phyloP scores from a whole-genome alignment of 192 early-diverging fungal genomes.

The Ambispora gerdemannii region DNA sequence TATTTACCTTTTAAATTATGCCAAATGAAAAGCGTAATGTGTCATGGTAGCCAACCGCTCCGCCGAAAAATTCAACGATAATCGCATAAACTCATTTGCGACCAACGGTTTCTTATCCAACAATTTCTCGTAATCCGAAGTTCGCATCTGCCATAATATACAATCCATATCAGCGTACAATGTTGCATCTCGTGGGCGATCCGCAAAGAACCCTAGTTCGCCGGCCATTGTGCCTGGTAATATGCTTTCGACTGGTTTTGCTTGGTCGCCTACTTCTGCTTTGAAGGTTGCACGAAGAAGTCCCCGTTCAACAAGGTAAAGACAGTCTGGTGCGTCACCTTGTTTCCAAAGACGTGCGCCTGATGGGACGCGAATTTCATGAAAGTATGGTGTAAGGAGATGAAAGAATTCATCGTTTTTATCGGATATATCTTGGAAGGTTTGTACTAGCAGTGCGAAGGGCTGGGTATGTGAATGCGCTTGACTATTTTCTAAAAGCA shows the following conservation, averaged over 20 bases:
- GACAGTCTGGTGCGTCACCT: conserved; percentile 52
- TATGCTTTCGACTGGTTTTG: conserved; percentile 69
- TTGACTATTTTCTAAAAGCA: not conserved
- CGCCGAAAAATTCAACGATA: conserved; percentile 71
- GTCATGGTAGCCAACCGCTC: conserved; percentile 49
- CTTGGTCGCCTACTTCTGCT: conserved; percentile 39
- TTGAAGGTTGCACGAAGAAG: conserved; percentile 48
- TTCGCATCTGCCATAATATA: conserved; percentile 73
- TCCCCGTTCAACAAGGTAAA: conserved; percentile 79
- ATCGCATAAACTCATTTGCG: conserved; percentile 72
- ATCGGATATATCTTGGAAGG: conserved; percentile 61
- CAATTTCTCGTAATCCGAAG: conserved; percentile 62
- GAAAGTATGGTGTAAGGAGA: conserved; percentile 64
- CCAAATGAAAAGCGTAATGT: conserved; percentile 40
- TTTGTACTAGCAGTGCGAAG: conserved; percentile 54
- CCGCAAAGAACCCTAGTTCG: conserved; percentile 77
- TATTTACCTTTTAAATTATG: conserved; percentile 14
- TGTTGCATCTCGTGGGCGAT: conserved; percentile 49
- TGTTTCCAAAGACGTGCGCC: conserved; percentile 67
- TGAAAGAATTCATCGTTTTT: conserved; percentile 53
- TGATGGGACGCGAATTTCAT: conserved; percentile 47
- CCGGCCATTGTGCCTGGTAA: conserved; percentile 91
- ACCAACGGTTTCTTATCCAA: conserved; percentile 63
- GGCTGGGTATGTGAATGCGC: conserved; percentile 48
- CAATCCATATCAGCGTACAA: conserved; percentile 63